These are phyloP conservation scores for Fusarium tupiense DNA, from an alignment of 2,329 filamentous ascomycete genomes.

Conservation along the genomic window DNA sequence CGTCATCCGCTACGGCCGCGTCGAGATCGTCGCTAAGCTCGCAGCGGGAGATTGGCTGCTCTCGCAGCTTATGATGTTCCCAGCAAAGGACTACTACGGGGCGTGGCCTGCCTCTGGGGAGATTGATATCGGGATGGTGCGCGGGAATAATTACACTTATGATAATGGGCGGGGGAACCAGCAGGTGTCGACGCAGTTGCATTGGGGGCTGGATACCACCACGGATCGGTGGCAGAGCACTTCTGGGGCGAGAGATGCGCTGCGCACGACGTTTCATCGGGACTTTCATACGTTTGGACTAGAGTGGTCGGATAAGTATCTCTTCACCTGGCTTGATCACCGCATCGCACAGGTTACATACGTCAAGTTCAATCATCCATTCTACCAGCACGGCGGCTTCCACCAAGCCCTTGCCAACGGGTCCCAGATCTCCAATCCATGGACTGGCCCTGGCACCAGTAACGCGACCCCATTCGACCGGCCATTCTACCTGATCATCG, in stretches of 20 bases:
- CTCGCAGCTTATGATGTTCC: not conserved
- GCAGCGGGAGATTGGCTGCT: not conserved
- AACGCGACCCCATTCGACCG: rapidly evolving
- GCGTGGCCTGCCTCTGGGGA: conserved; percentile 61
- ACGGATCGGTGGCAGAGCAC: not conserved
- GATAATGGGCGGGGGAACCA: not conserved
- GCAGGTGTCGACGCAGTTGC: not conserved
- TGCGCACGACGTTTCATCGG: not conserved
- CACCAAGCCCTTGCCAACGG: not conserved
- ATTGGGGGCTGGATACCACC: not conserved
- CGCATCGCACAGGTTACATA: not conserved
- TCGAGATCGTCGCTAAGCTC: not conserved
- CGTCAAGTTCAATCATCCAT: not conserved
- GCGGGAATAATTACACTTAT: conserved; percentile 54
- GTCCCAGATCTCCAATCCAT: not conserved
- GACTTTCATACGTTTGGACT: conserved; percentile 60
- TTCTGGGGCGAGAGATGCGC: not conserved
- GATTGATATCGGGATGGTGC: conserved; percentile 61
- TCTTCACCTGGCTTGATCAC: not conserved
- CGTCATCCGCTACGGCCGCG: not conserved
- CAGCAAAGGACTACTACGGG: conserved; percentile 49
- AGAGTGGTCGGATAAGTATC: conserved; percentile 45
- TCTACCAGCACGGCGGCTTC: not conserved
- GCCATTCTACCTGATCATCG: not conserved
- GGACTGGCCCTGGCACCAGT: not conserved